Base-by-base conservation (phyloP, 495 filamentous ascomycete species). In the Podospora pseudopauciseta region DNA sequence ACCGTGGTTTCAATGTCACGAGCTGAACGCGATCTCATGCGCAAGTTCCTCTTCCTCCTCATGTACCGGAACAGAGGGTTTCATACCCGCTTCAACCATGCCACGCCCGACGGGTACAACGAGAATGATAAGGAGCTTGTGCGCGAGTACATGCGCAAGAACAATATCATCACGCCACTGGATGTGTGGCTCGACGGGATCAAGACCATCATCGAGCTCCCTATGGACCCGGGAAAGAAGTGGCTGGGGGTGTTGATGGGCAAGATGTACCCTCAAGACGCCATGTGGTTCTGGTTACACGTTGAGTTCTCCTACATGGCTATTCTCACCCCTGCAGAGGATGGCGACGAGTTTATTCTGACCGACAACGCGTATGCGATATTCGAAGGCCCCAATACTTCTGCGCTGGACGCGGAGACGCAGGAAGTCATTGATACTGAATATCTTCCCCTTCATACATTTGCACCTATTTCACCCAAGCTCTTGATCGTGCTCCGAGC, bases 11-110 rank as follows among this genome's bases (percentile, higher is more conserved):
- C 71, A 72, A 67, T 86, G 11, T 75, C 72, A 9, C 79, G 83
- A 4, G 55, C 56, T 5, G 79, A 86, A 57, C 73, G 73, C 60
- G 72, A 85, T 66, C 26, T 70, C 5, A 64, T 86, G 26, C 80
- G 84, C 67, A 86, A 84, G 63, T 86, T 87, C 65, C 73, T 86
- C 18, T 86, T 86, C 73, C 74, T 87, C 19, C 81, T 87, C 76
- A 83, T 81, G 62, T 86, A 84, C 66, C 81, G 85, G 20, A 71
- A 70, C 55, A 55, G 54, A 1, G 49, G 32, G 6, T 82, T 83
- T 55, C 72, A 79, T 49, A 26, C 60, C 23, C 74, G 77, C 6
- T 84, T 76, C 71, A 73, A 76, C 68, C 70, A 77, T 44, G 70
- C 79, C 16, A 73, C 54, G 6, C 58, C 69, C 1, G 80, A 82